phyloP scores from a whole-genome alignment of 805 yeast genomes.

The Aciculoconidium aculeatum region DNA sequence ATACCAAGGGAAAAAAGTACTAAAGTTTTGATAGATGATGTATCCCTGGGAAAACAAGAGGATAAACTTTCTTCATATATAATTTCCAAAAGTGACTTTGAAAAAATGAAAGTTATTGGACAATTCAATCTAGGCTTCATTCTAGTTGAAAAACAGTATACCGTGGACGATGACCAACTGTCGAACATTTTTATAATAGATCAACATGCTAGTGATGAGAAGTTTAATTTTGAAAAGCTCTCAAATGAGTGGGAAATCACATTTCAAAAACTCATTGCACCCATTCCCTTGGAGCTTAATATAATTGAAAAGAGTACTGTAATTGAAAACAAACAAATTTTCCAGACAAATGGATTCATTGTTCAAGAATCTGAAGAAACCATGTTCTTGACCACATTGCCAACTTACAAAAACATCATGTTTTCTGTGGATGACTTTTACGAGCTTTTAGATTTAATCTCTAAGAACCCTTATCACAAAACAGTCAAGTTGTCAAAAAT shows the following conservation, averaged over 20 bases:
- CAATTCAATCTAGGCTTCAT: constrained; percentile 96
- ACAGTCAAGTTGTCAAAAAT: constrained; percentile 66
- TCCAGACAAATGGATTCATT: constrained; percentile 71
- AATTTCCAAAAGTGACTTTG: constrained; percentile 68
- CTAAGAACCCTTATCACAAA: constrained; percentile 33
- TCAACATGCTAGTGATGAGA: constrained; percentile 98
- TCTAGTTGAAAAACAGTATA: constrained; percentile 37
- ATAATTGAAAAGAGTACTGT: constrained; percentile 75
- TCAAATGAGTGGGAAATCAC: constrained; percentile 47
- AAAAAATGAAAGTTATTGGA: constrained; percentile 74
- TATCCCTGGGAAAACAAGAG: constrained; percentile 43
- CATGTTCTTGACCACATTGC: constrained; percentile 55
- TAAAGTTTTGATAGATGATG: constrained; percentile 4
- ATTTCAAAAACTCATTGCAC: constrained; percentile 61
- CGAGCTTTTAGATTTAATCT: constrained; percentile 67
- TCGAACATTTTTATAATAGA: constrained; percentile 64
- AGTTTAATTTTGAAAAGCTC: constrained; percentile 76
- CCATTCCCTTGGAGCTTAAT: constrained; percentile 59
- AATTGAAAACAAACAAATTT: constrained; percentile 49
- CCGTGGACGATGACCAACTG: neutral
- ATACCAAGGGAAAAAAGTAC: constrained; percentile 1
- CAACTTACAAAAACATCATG: constrained; percentile 60
- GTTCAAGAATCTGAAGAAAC: constrained; percentile 44
- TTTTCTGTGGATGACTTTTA: constrained; percentile 69
- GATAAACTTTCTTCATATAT: constrained; percentile 46